Base-by-base conservation (phyloP, 208 protist genomes). In the Leishmania aethiopica region DNA sequence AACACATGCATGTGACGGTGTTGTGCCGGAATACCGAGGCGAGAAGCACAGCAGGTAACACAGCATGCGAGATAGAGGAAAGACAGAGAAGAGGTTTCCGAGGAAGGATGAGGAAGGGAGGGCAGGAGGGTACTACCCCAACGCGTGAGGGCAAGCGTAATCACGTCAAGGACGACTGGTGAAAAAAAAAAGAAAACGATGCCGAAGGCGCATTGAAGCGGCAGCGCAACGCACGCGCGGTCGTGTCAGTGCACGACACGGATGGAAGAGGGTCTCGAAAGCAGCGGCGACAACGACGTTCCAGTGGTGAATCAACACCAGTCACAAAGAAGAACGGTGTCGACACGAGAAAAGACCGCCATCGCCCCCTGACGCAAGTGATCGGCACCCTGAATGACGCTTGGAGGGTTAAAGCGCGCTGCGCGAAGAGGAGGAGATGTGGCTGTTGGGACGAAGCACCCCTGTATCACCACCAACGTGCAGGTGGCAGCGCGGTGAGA, bases 351-450 rank as follows among this genome's bases (percentile, higher is more conserved):
- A 22, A n/a, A 5, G 69, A 19, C 76, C 59, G n/a, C 42, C 60
- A 66, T 37, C 59, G 32, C 35, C 3, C 4, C 15, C 40, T 42
- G 76, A 6, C 42, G 37, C 55, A 28, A 37, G 35, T 51, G 42
- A 35, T 42, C 28, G 51, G 8, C 73, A 35, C 73, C 13, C 32
- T n/a, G 73, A 28, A 55, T 7, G 40, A 17, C 22, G 53, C 45
- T 84, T 35, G 19, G 72, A 79, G 28, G 76, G 17, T 13, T 73
- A 86, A 55, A 86, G 77, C 32, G 77, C 73, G 37, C 59, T 78
- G 32, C 60, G 55, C 0, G 71, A 13, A 60, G 78, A 81, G 32
- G 77, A 81, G 19, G 47, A 74, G 17, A 84, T 49, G 15, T 75
- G 35, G 66, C 67, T 77, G 35, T 35, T 35, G 22, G 81, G 81